Evolutionary conservation across 805 yeast species (phyloP).

Genomic region (Starmera quercuum): DNA sequence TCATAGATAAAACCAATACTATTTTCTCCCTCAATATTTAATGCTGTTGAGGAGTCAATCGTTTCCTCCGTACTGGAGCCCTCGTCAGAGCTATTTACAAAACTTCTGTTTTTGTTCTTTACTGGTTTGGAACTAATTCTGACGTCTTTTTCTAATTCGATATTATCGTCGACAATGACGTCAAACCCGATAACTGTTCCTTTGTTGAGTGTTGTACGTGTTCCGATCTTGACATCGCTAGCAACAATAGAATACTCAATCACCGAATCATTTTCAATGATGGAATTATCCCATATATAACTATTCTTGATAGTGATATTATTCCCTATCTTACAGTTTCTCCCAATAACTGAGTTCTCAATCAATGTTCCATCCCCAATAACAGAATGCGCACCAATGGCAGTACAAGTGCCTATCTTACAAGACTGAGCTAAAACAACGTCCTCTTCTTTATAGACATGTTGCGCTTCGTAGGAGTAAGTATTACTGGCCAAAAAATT

Average conservation of each 20-base stretch:
- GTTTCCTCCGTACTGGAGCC: conserved; percentile 19
- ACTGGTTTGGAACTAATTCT: conserved; percentile 46
- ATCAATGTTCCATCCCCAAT: conserved; percentile 72
- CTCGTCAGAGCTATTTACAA: conserved; percentile 24
- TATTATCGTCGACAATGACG: conserved; percentile 54
- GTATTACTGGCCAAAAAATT: conserved; percentile 66
- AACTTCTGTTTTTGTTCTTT: conserved; percentile 21
- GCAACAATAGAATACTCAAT: conserved; percentile 69
- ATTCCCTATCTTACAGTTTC: conserved; percentile 77
- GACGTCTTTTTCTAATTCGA: conserved; percentile 39
- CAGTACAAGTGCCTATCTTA: conserved; percentile 69
- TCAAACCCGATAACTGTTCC: conserved; percentile 76
- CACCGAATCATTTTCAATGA: conserved; percentile 55
- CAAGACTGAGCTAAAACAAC: conserved; percentile 94
- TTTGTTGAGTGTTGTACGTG: conserved; percentile 44
- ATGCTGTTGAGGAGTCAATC: conserved; percentile 10
- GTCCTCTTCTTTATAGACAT: conserved; percentile 81
- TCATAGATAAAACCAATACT: conserved; percentile 30
- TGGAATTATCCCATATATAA: conserved; percentile 81
- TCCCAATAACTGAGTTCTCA: conserved; percentile 72
- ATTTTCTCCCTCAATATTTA: conserved; percentile 20
- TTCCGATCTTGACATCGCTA: conserved; percentile 46
- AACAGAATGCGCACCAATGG: conserved; percentile 68
- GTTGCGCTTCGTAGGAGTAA: conserved; percentile 74
- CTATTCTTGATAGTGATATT: conserved; percentile 66